Base-by-base conservation (phyloP, 345 rosid genomes). In the Linum trigynum region DNA sequence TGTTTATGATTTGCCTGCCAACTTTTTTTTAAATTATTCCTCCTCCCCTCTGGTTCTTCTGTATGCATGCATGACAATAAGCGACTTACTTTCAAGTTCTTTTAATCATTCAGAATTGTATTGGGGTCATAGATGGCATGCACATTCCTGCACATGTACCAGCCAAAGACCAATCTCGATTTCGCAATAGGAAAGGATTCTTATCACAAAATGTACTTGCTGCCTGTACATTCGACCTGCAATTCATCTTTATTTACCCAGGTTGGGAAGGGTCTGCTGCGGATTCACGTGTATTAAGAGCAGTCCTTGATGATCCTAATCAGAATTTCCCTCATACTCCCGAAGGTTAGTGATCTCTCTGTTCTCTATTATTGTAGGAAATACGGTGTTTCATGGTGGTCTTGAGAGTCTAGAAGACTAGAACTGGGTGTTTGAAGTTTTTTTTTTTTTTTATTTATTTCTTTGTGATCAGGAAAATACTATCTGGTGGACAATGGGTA, bases 201-300 rank as follows among this genome's bases (percentile, higher is more conserved):
- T 71, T 87, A 41, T 77, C 87, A 0, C 97, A 87, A 65, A 90
- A 85, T 67, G 79, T 87, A 67, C 83, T 87, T 77, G 95, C 86
- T 59, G 97, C 92, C 53, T 85, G 97, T 80, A 84, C 85, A 32
- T 85, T 87, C 67, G 90, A 90, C 76, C 71, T 81, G 64, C 86
- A 79, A 79, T 87, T 90, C 66, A 82, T 90, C 66, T 87, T 83
- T 72, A 72, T 90, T 64, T 87, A 80, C 72, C 85, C 95, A 0
- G 92, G 95, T 67, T 84, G 92, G 97, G 97, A 88, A 83, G 95
- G 97, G 42, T 83, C 95, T 65, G 85, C 69, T 57, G 76, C 82
- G 8, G 88, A 88, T 78, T 83, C 90, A 40, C 89, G 88, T 55
- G 79, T 85, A n/a, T 66, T 86, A 65, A 78, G 88, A 80, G 89